Conservation (phyloP, 2,329 filamentous ascomycete genomes). For the Claviceps sp. region DNA sequence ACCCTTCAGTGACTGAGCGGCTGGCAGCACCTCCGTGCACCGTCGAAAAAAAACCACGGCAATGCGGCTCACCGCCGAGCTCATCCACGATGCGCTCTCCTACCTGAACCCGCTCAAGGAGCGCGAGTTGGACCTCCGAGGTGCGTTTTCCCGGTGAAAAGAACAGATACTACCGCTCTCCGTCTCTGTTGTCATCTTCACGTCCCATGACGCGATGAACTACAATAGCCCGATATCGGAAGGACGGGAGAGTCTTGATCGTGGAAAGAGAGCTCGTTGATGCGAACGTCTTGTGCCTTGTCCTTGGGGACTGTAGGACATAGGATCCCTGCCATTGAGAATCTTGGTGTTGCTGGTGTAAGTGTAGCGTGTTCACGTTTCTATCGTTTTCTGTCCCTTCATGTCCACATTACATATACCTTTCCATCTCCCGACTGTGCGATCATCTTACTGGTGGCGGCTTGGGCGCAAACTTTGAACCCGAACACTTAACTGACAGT, state of each 20-base stretch:
- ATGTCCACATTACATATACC: neutral
- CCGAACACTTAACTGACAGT: too few relatives aligned
- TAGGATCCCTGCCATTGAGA: slow-evolving; percentile 95
- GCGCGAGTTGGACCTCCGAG: slow-evolving; percentile 97
- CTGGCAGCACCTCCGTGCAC: too few relatives aligned
- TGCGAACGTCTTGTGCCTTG: slow-evolving; percentile 40
- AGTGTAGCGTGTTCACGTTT: slow-evolving; percentile 22
- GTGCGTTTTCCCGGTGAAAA: slow-evolving; percentile 61
- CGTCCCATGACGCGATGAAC: neutral
- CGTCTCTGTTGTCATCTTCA: slow-evolving; percentile 1
- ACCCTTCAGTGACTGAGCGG: too few relatives aligned
- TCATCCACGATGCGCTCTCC: slow-evolving; percentile 87
- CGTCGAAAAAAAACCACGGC: slow-evolving; percentile 9
- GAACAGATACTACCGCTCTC: slow-evolving; percentile 80
- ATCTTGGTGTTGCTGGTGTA: slow-evolving; percentile 87
- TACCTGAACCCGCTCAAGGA: slow-evolving; percentile 98
- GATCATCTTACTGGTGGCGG: too few relatives aligned
- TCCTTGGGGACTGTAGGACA: slow-evolving; percentile 57
- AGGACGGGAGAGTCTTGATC: slow-evolving; percentile 30
- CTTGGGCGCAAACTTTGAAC: too few relatives aligned
- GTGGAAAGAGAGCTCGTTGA: slow-evolving; percentile 56
- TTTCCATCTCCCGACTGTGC: neutral
- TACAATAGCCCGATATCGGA: neutral
- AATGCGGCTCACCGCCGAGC: slow-evolving; percentile 93
- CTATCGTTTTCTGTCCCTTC: neutral